These are phyloP conservation scores for Epichloe bromicola DNA, from an alignment of 2,329 filamentous ascomycete genomes.

Conservation along the genomic window DNA sequence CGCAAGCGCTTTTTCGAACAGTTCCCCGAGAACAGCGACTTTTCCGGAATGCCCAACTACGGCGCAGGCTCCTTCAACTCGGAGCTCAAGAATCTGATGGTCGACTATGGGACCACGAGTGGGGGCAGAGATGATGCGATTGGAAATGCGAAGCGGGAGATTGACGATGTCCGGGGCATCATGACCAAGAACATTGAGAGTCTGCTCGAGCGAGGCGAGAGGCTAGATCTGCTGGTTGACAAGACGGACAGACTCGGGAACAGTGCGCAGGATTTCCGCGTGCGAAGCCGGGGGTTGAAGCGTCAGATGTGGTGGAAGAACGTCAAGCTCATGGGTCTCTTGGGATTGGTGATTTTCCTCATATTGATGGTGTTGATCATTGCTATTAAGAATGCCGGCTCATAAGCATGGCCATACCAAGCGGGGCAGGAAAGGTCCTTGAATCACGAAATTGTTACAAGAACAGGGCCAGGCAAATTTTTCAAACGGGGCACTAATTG, in stretches of 20 bases:
- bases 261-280: constrained; percentile 78
- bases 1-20: constrained; percentile 72
- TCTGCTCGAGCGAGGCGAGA: constrained; percentile 77
- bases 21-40: constrained; percentile 58
- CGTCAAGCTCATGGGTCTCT: constrained; percentile 77
- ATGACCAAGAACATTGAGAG: constrained; percentile 95
- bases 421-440: not conserved
- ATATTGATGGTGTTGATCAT: constrained; percentile 44
- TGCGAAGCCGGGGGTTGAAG: constrained; percentile 74
- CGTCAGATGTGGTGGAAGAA: constrained; percentile 99
- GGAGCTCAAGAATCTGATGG: constrained; percentile 63
- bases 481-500: not conserved
- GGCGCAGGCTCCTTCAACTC: constrained; percentile 80
- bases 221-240: constrained; percentile 86
- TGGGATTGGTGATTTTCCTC: constrained; percentile 53
- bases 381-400: constrained; percentile 31
- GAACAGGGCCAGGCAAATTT: not conserved
- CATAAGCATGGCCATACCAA: not conserved
- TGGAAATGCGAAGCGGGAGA: constrained; percentile 71
- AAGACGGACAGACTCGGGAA: constrained; percentile 90
- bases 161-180: constrained; percentile 82
- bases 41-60: constrained; percentile 69
- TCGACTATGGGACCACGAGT: constrained; percentile 70
- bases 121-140: constrained; percentile 71
- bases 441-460: not conserved